Evolutionary conservation across 495 filamentous ascomycete species (phyloP).

Genomic region (Penicillium canariense): DNA sequence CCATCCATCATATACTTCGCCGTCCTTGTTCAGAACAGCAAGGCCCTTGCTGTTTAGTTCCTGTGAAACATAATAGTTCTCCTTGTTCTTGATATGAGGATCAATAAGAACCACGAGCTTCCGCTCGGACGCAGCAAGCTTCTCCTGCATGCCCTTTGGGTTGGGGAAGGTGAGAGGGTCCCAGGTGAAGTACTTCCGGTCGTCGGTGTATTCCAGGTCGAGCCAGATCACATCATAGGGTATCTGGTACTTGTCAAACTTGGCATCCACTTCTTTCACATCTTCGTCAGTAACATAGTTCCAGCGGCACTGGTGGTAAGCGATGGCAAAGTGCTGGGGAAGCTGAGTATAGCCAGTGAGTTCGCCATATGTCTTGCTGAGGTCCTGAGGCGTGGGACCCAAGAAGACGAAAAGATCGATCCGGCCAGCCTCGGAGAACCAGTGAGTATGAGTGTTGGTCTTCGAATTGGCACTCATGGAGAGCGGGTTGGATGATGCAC

Average conservation of each 20-base stretch:
- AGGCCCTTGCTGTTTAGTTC: conserved; percentile 81
- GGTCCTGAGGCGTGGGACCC: conserved; percentile 76
- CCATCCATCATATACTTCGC: conserved; percentile 88
- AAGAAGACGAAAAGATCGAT: conserved; percentile 94
- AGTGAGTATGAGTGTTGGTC: conserved; percentile 84
- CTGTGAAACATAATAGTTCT: conserved; percentile 69
- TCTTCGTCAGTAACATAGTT: conserved; percentile 97
- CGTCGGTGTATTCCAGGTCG: conserved; percentile 94
- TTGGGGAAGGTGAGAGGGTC: conserved; percentile 82
- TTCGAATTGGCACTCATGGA: conserved; percentile 66
- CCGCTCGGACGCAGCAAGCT: conserved; percentile 75
- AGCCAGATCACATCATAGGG: conserved; percentile 99
- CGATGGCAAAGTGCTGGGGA: conserved; percentile 87
- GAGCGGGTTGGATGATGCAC: conserved; percentile 70
- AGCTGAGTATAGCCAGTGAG: conserved; percentile 93
- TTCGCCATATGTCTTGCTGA: conserved; percentile 78
- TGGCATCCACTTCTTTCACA: conserved; percentile 91
- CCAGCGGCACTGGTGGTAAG: conserved; percentile 97
- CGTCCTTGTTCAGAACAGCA: conserved; percentile 85
- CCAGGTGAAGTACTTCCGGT: conserved; percentile 97
- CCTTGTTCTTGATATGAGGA: conserved; percentile 93
- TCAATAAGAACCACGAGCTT: conserved; percentile 96
- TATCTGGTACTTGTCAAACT: conserved; percentile 91
- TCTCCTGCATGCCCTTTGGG: conserved; percentile 82
- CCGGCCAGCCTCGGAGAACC: conserved; percentile 89